Evolutionary conservation across 2,329 filamentous ascomycete species (phyloP).

Genomic region (Paramyrothecium sp.): DNA sequence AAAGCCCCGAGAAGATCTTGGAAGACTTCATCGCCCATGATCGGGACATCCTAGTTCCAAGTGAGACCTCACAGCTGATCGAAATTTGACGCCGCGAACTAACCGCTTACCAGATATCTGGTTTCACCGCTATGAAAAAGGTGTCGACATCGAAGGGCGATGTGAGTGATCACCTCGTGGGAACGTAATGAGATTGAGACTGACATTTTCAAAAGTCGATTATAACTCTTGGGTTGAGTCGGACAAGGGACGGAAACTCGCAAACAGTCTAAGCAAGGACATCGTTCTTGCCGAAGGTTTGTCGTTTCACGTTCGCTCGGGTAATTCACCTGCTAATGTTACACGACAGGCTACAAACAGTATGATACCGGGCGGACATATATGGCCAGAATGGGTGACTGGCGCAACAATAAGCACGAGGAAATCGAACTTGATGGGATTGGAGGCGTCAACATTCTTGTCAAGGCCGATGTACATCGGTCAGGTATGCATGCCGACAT

Average conservation of each 20-base stretch:
- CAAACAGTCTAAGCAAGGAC: constrained; percentile 73
- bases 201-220: constrained; percentile 62
- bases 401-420: constrained; percentile 86
- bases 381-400: constrained; percentile 89
- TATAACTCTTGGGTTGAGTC: constrained; percentile 99
- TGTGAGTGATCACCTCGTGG: constrained; percentile 57
- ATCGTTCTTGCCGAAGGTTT: constrained; percentile 86
- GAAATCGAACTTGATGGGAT: constrained; percentile 94
- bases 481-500: constrained; percentile 60
- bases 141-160: constrained; percentile 86
- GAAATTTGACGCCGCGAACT: constrained; percentile 14
- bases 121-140: constrained; percentile 87
- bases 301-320: constrained; percentile 4
- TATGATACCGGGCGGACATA: constrained; percentile 88
- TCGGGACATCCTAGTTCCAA: constrained; percentile 89
- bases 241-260: constrained; percentile 74
- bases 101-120: constrained; percentile 69
- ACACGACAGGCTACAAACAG: constrained; percentile 77
- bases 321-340: constrained; percentile 12
- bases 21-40: constrained; percentile 96
- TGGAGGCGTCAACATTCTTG: constrained; percentile 94
- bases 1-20: constrained; percentile 82
- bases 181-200: background rate
- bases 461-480: constrained; percentile 96
- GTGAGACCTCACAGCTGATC: constrained; percentile 53